These are phyloP conservation scores for Candida sp. DNA, from an alignment of 1,139 yeast genomes.

Conservation along the genomic window DNA sequence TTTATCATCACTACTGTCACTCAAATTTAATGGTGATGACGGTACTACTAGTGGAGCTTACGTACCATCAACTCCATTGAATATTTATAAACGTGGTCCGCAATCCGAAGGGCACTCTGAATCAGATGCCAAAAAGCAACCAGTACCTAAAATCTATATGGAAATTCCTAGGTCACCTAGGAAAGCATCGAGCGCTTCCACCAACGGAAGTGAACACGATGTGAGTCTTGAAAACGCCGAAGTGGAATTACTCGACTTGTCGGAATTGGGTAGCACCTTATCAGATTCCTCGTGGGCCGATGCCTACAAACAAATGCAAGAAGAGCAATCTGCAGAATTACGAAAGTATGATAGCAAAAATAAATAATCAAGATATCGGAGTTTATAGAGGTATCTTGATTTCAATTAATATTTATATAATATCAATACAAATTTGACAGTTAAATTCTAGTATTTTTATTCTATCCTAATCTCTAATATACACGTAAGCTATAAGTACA, in stretches of 20 bases:
- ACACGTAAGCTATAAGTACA: slow-evolving; percentile 1
- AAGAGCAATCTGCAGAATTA: slow-evolving; percentile 6
- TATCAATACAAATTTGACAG: neutral
- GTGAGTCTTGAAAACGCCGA: neutral
- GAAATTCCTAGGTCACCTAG: neutral
- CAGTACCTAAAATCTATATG: slow-evolving; percentile 1
- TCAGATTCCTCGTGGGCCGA: slow-evolving; percentile 27
- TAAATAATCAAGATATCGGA: neutral
- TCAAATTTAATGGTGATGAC: slow-evolving; percentile 6
- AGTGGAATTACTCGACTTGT: slow-evolving; percentile 16
- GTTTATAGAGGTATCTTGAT: neutral
- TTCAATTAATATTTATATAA: neutral
- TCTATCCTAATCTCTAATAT: slow-evolving; percentile 2
- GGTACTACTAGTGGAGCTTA: slow-evolving; percentile 20
- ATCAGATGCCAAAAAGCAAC: slow-evolving; percentile 1
- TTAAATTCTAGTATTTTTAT: too few species aligned
- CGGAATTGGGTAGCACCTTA: slow-evolving; percentile 21
- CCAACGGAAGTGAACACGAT: neutral
- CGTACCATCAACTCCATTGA: slow-evolving; percentile 31
- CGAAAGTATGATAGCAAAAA: neutral
- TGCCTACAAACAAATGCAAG: slow-evolving; percentile 18
- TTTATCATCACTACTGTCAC: neutral
- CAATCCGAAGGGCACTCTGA: slow-evolving; percentile 3
- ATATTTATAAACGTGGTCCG: slow-evolving; percentile 13
- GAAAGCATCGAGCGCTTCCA: neutral